These are phyloP conservation scores for Penicillium canescens DNA, from an alignment of 495 filamentous ascomycete genomes.

Conservation along the genomic window DNA sequence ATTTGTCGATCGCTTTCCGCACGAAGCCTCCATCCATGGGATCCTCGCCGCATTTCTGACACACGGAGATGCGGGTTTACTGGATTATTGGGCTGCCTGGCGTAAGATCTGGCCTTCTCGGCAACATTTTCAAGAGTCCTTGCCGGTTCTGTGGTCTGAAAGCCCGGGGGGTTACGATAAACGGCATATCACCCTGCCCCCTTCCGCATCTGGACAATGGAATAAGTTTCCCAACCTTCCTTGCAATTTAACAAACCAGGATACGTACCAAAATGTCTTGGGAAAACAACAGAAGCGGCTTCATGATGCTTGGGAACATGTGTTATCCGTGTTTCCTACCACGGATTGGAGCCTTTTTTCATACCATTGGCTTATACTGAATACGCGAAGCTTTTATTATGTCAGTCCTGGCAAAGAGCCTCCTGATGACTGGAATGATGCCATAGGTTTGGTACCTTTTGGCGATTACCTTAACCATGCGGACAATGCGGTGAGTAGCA, in stretches of 20 bases:
- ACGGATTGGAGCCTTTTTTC: conserved; percentile 51
- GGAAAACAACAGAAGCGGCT: conserved; percentile 61
- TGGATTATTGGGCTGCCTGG: conserved; percentile 50
- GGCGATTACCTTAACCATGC: conserved; percentile 81
- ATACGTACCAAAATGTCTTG: conserved; percentile 52
- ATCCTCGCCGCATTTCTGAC: conserved; percentile 65
- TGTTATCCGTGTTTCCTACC: conserved; percentile 47
- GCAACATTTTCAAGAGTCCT: conserved; percentile 51
- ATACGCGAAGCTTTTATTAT: conserved; percentile 77
- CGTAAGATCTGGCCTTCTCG: conserved; percentile 59
- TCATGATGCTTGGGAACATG: conserved; percentile 52
- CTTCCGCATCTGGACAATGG: not conserved
- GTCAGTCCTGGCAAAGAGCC: conserved; percentile 45
- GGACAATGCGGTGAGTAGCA: conserved; percentile 36
- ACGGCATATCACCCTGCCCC: not conserved
- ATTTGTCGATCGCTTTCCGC: conserved; percentile 37
- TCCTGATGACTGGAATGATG: conserved; percentile 55
- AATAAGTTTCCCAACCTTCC: not conserved
- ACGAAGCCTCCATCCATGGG: conserved; percentile 60
- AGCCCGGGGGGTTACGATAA: not conserved
- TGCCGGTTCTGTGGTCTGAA: conserved; percentile 50
- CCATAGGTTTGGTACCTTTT: conserved; percentile 74
- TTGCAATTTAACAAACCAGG: not conserved
- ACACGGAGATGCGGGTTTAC: conserved; percentile 29
- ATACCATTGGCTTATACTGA: conserved; percentile 73